These are phyloP conservation scores for Lenwebbia sp. DNA, from an alignment of 345 rosid species.

Conservation along the genomic window DNA sequence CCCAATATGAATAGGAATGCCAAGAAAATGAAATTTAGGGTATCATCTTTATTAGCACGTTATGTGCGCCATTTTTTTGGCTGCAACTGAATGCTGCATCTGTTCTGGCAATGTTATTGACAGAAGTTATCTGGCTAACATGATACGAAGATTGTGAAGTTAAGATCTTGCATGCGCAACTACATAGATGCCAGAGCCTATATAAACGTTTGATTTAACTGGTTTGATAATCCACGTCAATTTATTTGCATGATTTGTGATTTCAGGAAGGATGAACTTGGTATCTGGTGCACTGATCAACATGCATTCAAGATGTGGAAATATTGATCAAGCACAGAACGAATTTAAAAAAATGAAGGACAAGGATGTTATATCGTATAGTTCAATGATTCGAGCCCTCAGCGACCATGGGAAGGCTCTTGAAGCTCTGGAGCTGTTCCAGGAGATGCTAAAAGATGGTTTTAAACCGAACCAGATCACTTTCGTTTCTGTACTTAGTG, in stretches of 20 bases:
- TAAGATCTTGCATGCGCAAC: not conserved
- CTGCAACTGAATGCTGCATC: not conserved
- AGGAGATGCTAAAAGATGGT: conserved; percentile 31
- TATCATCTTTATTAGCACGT: not conserved
- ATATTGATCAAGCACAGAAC: conserved; percentile 21
- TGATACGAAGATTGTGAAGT: not conserved
- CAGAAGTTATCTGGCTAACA: not conserved
- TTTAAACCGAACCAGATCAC: conserved; percentile 42
- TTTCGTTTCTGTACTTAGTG: conserved; percentile 29
- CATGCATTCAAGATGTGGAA: conserved; percentile 62
- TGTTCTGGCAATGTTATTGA: not conserved
- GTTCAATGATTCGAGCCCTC: conserved; percentile 36
- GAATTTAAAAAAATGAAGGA: conserved; percentile 33
- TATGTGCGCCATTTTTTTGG: not conserved
- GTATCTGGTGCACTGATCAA: conserved; percentile 43
- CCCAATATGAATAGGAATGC: not conserved
- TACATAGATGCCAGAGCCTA: not conserved
- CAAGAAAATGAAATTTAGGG: not conserved
- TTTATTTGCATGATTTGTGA: not conserved
- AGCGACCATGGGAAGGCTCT: conserved; percentile 39
- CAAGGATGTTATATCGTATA: conserved; percentile 39
- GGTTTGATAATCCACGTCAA: not conserved
- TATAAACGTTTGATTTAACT: not conserved
- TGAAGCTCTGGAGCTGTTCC: conserved; percentile 31
- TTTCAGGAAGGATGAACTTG: conserved; percentile 22